These are phyloP conservation scores for Bryoerythrophyllum caledonicum DNA, from an alignment of 225 moss, liverwort and hornwort species.

Conservation along the genomic window DNA sequence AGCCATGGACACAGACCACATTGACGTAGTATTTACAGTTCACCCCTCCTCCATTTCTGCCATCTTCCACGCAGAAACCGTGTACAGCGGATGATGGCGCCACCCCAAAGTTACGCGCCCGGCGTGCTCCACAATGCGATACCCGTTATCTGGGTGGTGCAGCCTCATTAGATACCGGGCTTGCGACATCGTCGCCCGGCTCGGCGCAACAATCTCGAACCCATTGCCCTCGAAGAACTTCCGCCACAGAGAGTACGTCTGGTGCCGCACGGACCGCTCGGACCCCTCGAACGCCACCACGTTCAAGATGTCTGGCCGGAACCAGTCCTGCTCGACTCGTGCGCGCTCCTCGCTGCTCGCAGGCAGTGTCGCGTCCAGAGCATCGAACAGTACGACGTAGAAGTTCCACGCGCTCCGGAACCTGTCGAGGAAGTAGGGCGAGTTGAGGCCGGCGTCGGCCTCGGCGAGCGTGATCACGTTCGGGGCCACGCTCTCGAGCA, in stretches of 20 bases:
- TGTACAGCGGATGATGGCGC: background rate
- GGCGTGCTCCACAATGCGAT: background rate
- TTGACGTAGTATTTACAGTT: background rate
- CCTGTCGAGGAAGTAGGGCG: conserved; percentile 29
- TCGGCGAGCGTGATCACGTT: conserved; percentile 36
- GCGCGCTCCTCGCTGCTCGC: conserved; percentile 18
- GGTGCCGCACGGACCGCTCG: background rate
- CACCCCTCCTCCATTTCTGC: background rate
- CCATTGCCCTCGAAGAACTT: background rate
- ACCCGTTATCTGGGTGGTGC: background rate
- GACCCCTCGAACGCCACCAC: background rate
- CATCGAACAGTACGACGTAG: conserved; percentile 30
- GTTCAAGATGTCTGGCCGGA: background rate
- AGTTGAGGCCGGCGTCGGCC: conserved; percentile 29
- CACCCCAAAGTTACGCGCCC: background rate
- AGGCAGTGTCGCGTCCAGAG: conserved; percentile 32
- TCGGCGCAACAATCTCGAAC: background rate
- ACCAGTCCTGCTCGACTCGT: background rate
- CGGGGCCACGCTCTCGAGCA: conserved; percentile 27
- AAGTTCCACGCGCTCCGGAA: conserved; percentile 25
- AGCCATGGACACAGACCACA: background rate
- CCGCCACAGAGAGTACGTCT: background rate
- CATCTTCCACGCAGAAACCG: conserved; percentile 1
- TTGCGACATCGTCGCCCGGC: background rate
- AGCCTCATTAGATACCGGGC: background rate